Conservation (phyloP, 345 rosid genomes). For the Gynandropsis gynandra region DNA sequence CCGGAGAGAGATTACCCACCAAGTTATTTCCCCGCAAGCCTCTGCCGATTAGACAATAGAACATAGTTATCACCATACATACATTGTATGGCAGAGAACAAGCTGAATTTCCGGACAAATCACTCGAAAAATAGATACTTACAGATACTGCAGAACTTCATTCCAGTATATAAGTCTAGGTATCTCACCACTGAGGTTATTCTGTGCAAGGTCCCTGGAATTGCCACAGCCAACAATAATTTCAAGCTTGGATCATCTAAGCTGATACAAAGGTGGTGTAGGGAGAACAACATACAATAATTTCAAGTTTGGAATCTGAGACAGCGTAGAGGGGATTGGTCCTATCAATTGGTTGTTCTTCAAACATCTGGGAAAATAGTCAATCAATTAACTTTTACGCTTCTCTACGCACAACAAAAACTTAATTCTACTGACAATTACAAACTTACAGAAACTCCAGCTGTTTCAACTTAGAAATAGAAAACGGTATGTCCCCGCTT, state of each 20-base stretch:
- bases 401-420: not conserved
- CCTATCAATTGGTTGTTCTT: slow-evolving; percentile 88
- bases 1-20: slow-evolving; percentile 79
- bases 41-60: slow-evolving; percentile 26
- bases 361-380: slow-evolving; percentile 39
- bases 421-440: not conserved
- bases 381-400: not conserved
- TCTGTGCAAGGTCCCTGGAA: slow-evolving; percentile 84
- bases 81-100: not conserved
- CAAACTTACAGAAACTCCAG: slow-evolving; percentile 67
- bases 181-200: slow-evolving; percentile 83
- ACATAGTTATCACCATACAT: not conserved
- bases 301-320: slow-evolving; percentile 92
- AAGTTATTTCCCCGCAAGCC: slow-evolving; percentile 91
- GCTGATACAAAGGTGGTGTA: not conserved
- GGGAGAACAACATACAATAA: slow-evolving; percentile 47
- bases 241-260: not conserved
- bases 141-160: slow-evolving; percentile 97
- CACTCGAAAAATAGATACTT: slow-evolving; percentile 27
- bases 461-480: slow-evolving; percentile 79
- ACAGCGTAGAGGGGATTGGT: slow-evolving; percentile 82
- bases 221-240: slow-evolving; percentile 2
- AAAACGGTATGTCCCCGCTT: slow-evolving; percentile 89
- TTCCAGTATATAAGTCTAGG: slow-evolving; percentile 99
- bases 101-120: not conserved